Evolutionary conservation across 306 rosid species (phyloP).

Genomic region (Inga laurina): DNA sequence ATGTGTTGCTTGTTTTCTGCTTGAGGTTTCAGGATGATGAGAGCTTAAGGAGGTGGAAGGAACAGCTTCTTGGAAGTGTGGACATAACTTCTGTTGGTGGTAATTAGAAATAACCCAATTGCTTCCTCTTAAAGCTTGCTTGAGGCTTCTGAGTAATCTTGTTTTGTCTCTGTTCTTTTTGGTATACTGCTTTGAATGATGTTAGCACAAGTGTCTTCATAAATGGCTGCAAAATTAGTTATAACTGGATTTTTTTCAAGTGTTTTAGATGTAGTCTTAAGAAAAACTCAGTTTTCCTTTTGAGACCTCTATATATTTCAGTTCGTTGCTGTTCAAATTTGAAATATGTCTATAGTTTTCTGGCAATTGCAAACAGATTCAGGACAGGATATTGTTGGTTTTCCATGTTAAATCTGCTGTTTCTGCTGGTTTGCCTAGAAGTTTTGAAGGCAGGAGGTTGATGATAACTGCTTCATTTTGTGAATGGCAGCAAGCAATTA

Average conservation of each 20-base stretch:
- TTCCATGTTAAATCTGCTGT: not conserved
- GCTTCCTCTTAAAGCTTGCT: not conserved
- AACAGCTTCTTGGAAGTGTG: slow-evolving; percentile 95
- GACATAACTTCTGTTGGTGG: slow-evolving; percentile 44
- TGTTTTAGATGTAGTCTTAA: not conserved
- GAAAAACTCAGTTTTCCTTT: slow-evolving; percentile 3
- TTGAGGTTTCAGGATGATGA: slow-evolving; percentile 76
- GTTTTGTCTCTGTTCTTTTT: not conserved
- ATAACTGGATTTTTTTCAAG: not conserved
- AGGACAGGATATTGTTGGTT: not conserved
- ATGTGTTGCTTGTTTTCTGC: slow-evolving; percentile 2
- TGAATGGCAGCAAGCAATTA: slow-evolving; percentile 21
- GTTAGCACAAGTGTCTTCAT: not conserved
- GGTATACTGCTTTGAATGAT: not conserved
- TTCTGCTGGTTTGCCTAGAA: not conserved
- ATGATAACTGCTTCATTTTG: not conserved
- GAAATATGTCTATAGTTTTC: not conserved
- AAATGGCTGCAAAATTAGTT: slow-evolving; percentile 9
- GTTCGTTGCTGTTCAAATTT: slow-evolving; percentile 1
- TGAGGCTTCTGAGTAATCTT: not conserved
- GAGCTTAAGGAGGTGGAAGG: slow-evolving; percentile 96
- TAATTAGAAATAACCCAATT: not conserved
- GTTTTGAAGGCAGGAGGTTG: not conserved
- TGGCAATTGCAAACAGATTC: slow-evolving; percentile 19
- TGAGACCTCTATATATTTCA: not conserved